These are phyloP conservation scores for Ustilago loliicola DNA, from an alignment of 1,284 basidiomycete species.

Conservation along the genomic window DNA sequence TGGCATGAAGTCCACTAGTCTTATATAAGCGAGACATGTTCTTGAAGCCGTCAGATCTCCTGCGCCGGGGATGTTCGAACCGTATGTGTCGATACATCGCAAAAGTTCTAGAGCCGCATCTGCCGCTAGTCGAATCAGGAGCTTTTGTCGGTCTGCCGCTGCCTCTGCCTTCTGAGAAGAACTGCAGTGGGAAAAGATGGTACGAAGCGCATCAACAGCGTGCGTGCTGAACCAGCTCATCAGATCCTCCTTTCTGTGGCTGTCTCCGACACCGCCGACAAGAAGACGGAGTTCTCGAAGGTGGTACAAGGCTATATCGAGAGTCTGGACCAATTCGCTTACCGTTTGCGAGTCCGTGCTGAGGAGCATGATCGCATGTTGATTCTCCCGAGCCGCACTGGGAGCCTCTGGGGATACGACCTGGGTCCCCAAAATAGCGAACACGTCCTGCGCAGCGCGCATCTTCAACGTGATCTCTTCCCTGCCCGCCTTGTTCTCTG, in stretches of 20 bases:
- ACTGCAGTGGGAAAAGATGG: conserved; percentile 13
- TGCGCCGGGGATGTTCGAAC: not conserved
- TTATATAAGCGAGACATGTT: conserved; percentile 20
- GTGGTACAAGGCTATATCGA: conserved; percentile 32
- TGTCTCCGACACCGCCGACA: not conserved
- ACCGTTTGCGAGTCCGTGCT: not conserved
- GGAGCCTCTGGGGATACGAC: not conserved
- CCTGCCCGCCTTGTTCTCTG: conserved; percentile 3
- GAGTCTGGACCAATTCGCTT: conserved; percentile 7
- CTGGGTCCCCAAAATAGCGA: not conserved
- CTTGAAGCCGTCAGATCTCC: not conserved
- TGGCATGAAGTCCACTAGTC: conserved; percentile 20
- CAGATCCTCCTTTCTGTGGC: not conserved
- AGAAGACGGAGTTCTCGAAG: conserved; percentile 28
- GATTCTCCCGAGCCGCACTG: not conserved
- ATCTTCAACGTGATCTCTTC: conserved; percentile 22
- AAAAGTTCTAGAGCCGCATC: conserved; percentile 32
- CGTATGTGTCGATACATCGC: conserved; percentile 16
- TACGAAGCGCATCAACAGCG: conserved; percentile 6
- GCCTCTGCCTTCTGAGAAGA: not conserved
- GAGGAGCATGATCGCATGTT: conserved; percentile 17
- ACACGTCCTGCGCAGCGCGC: conserved; percentile 30
- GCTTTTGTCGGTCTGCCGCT: not conserved
- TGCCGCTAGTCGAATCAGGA: conserved; percentile 15
- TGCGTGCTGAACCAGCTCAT: conserved; percentile 6